phyloP scores from a whole-genome alignment of 2,329 filamentous ascomycete genomes.

The Colletotrichum sp. region DNA sequence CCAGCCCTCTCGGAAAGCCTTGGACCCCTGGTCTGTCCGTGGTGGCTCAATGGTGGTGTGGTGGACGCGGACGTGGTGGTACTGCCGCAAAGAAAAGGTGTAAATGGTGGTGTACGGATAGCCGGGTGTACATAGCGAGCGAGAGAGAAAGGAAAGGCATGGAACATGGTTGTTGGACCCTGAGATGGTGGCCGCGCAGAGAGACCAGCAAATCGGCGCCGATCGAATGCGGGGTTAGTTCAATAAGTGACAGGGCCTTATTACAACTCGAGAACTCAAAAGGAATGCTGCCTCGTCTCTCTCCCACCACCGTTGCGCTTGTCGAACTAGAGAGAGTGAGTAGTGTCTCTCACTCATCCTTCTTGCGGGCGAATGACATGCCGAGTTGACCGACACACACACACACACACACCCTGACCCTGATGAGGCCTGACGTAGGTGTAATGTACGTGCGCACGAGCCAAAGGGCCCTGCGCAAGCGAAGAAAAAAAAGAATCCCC shows the following conservation, averaged over 20 bases:
- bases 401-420: not conserved
- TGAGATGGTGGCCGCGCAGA: conserved; percentile 9
- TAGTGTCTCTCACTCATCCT: not conserved
- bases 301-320: not conserved
- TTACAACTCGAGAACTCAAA: conserved; percentile 8
- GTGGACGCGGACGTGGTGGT: not conserved
- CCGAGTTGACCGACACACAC: not conserved
- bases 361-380: not conserved
- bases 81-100: not conserved
- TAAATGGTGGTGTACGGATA: conserved; percentile 6
- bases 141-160: not conserved
- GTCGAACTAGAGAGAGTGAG: not conserved
- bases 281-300: not conserved
- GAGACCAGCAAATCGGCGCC: conserved; percentile 6
- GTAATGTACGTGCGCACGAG: not conserved
- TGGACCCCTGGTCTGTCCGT: conserved; percentile 18
- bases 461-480: not conserved
- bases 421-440: conserved; percentile 13
- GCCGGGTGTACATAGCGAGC: not conserved
- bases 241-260: conserved; percentile 14
- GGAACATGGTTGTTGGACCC: conserved; percentile 20
- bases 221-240: conserved; percentile 18
- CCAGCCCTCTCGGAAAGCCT: not conserved
- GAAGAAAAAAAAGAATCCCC: not conserved
- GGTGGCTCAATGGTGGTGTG: not conserved